phyloP scores from a whole-genome alignment of 345 rosid genomes.

The Balakata baccata region DNA sequence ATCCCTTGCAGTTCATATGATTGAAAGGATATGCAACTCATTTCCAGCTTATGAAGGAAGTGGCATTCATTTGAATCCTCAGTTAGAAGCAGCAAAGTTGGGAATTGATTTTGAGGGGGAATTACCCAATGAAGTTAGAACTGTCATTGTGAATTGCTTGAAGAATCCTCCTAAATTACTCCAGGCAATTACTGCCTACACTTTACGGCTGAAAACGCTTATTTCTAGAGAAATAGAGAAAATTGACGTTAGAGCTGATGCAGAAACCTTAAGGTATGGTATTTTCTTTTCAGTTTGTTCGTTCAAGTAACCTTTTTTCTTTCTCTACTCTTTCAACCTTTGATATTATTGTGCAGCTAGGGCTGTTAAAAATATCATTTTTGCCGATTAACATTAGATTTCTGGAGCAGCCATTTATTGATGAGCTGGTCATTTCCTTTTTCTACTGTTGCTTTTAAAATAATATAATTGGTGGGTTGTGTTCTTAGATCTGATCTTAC shows the following conservation, averaged over 20 bases:
- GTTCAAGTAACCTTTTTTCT: not conserved
- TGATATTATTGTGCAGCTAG: not conserved
- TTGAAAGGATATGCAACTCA: slow-evolving; percentile 58
- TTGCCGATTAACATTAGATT: not conserved
- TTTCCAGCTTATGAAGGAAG: slow-evolving; percentile 94
- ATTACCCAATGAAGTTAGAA: slow-evolving; percentile 67
- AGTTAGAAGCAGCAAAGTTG: slow-evolving; percentile 65
- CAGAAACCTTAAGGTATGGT: slow-evolving; percentile 64
- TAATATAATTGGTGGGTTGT: slow-evolving; percentile 1
- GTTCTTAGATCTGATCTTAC: not conserved
- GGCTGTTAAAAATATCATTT: not conserved
- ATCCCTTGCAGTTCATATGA: slow-evolving; percentile 62
- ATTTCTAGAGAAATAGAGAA: slow-evolving; percentile 81
- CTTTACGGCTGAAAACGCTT: slow-evolving; percentile 56
- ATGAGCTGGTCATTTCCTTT: not conserved
- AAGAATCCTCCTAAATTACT: slow-evolving; percentile 77
- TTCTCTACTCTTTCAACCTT: slow-evolving; percentile 7
- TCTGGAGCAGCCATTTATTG: not conserved
- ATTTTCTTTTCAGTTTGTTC: not conserved
- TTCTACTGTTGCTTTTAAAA: not conserved
- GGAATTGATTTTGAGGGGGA: slow-evolving; percentile 84
- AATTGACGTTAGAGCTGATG: slow-evolving; percentile 88
- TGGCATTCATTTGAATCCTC: slow-evolving; percentile 76
- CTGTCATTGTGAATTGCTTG: slow-evolving; percentile 56
- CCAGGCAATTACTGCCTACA: slow-evolving; percentile 67